Conservation (phyloP, 163 green algal species). For the Volvox carteri region DNA sequence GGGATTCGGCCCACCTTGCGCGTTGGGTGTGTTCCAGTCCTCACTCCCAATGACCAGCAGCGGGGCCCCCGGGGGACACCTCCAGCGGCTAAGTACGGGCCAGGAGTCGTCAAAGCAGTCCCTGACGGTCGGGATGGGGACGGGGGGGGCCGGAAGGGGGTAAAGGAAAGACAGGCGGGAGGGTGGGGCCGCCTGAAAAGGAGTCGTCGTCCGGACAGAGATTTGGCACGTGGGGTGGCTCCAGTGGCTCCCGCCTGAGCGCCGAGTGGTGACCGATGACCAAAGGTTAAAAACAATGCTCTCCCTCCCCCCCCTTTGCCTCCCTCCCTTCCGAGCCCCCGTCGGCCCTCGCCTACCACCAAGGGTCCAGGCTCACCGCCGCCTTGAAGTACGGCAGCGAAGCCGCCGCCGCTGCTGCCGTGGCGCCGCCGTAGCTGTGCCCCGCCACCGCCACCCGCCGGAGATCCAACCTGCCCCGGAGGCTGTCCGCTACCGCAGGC, state of each 20-base stretch:
- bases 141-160: neutral
- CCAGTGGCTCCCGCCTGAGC: too few species aligned
- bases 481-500: neutral
- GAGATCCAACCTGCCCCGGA: constrained; percentile 57
- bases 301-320: too few species aligned
- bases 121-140: constrained; percentile 50
- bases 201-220: too few species aligned
- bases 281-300: too few species aligned
- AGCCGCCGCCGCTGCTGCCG: constrained; percentile 61
- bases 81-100: constrained; percentile 58
- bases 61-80: constrained; percentile 41
- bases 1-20: neutral
- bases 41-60: constrained; percentile 78
- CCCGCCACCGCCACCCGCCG: constrained; percentile 44
- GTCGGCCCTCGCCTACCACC: constrained; percentile 58
- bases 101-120: constrained; percentile 59
- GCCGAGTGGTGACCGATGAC: too few species aligned
- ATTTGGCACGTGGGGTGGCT: too few species aligned
- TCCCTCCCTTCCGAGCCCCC: neutral
- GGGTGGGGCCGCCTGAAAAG: neutral
- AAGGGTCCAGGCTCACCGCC: constrained; percentile 75
- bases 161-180: neutral
- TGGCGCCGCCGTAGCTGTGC: constrained; percentile 76
- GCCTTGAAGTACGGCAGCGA: constrained; percentile 64
- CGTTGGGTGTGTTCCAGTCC: constrained; percentile 77